Evolutionary conservation across 345 rosid genomes (phyloP).

Genomic region (Eucalyptus pauciflora): DNA sequence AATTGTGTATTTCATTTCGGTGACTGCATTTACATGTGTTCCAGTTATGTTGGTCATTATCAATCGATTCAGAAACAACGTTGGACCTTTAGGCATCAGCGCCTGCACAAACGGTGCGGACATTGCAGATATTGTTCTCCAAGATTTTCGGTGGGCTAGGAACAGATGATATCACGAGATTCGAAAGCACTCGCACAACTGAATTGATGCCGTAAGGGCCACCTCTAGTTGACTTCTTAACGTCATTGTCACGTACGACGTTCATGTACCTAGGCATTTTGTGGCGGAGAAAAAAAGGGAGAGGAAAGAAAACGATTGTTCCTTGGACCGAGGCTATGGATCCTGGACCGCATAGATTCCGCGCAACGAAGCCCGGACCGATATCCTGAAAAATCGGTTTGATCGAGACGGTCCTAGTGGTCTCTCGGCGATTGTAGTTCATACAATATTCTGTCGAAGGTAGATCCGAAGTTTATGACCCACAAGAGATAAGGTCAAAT

Average conservation of each 20-base stretch:
- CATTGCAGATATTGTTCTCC: background rate
- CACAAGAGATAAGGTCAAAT: background rate
- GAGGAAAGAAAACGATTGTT: background rate
- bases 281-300: background rate
- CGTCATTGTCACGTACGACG: background rate
- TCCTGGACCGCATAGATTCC: background rate
- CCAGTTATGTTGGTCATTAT: background rate
- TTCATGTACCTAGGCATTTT: background rate
- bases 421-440: background rate
- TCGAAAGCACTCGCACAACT: background rate
- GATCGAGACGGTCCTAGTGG: background rate
- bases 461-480: background rate
- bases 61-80: background rate
- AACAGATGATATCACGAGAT: background rate
- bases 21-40: background rate
- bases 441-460: background rate
- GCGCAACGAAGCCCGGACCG: background rate
- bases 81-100: background rate
- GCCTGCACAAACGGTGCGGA: background rate
- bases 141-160: background rate
- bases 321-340: background rate
- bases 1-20: background rate
- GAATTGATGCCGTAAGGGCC: background rate
- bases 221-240: background rate
- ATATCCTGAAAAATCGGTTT: background rate